Base-by-base conservation (phyloP, 2,329 filamentous ascomycete genomes). In the Fusarium torreyae region DNA sequence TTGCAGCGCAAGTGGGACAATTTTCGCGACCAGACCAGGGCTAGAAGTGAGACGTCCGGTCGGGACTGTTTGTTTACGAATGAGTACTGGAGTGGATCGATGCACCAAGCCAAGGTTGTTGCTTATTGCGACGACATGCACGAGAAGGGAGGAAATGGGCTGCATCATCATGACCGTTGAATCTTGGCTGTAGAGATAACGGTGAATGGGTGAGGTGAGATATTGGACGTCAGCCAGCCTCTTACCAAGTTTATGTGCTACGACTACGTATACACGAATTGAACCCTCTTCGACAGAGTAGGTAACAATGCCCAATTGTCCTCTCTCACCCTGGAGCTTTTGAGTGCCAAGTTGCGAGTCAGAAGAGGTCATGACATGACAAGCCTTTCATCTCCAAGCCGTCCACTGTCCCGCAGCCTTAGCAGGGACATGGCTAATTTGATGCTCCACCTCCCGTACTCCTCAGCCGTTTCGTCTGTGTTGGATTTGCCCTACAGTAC, bases 351-450 rank as follows among this genome's bases (percentile, higher is more conserved):
- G 45, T 48, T 68, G 63, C 67, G 67, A 70, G 67, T 68, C 67
- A 69, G 61, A 63, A 33, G 52, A 48, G 38, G 46, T 44, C 56
- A 45, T 52, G 57, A 49, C 31, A 51, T 46, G 38, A 55, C 44
- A 65, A 63, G 45, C 33, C 44, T 48, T 50, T 60, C 61, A 57
- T 61, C 63, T 55, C 63, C 42, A 50, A 42, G 49, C 34, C 40
- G 49, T 24, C 57, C 42, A 34, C 51, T 51, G 57, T 59, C 57
- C 66, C 42, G 50, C 53, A 64, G 42, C 68, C 42, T 56, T 40
- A 58, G 49, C 58, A 68, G 63, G 69, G 53, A 40, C 56, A 50
- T 65, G 52, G 63, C 56, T 68, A 68, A 72, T 70, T 70, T 70
- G 66, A 45, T 55, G 59, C 59, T 66, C 69, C 66, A 70, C 69